Evolutionary conservation across 768 basidiomycete genomes (phyloP).

Genomic region (Lactarius quietus): DNA sequence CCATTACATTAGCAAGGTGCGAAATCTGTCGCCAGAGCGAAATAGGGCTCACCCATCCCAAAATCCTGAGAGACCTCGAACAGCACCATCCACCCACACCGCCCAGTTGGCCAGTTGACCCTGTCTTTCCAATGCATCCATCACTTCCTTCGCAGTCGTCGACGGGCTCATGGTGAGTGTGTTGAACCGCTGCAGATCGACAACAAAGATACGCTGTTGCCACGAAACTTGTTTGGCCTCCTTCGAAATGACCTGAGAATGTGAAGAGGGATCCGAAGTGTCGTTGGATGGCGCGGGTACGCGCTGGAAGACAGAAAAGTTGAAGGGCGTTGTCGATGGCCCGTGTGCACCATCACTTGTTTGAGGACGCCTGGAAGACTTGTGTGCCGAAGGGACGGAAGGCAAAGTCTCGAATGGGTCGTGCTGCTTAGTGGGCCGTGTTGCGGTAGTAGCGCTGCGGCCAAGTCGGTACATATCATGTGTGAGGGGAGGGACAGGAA

Average conservation of each 20-base stretch:
- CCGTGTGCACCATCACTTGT: slow-evolving; percentile 29
- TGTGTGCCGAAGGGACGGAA: neutral
- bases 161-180: slow-evolving; percentile 63
- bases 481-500: neutral
- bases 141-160: slow-evolving; percentile 71
- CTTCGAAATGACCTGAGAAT: slow-evolving; percentile 4
- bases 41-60: slow-evolving; percentile 73
- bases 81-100: slow-evolving; percentile 73
- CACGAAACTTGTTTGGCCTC: slow-evolving; percentile 29
- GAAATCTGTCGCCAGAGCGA: neutral
- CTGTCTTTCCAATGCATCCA: slow-evolving; percentile 59
- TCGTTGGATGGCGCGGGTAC: slow-evolving; percentile 39
- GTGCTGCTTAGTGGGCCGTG: slow-evolving; percentile 32
- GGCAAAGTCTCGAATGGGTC: slow-evolving; percentile 34
- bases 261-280: slow-evolving; percentile 21
- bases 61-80: slow-evolving; percentile 89
- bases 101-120: slow-evolving; percentile 61
- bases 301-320: slow-evolving; percentile 27
- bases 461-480: slow-evolving; percentile 7
- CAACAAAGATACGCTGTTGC: slow-evolving; percentile 76
- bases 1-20: neutral
- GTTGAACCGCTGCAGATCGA: slow-evolving; percentile 70
- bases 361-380: slow-evolving; percentile 25
- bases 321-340: slow-evolving; percentile 26
- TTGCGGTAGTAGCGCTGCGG: slow-evolving; percentile 26